Evolutionary conservation across 352 stramenopile species (phyloP).

Genomic region (Globisporangium orthogonon): DNA sequence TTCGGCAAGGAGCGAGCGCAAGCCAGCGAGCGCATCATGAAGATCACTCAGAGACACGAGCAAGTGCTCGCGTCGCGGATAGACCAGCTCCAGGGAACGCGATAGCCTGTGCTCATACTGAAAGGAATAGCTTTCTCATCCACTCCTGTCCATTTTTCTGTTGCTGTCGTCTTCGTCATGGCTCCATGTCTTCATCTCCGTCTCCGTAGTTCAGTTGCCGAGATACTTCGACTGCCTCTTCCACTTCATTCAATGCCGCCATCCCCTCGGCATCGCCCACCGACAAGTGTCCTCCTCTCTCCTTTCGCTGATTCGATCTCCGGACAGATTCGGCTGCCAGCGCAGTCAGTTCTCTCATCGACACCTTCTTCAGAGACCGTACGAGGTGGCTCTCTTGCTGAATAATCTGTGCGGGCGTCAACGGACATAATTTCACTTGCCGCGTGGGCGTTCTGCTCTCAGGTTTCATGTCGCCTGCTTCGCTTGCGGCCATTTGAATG

Average conservation of each 20-base stretch:
- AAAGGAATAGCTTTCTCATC: too few relatives aligned
- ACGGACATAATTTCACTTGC: constrained; percentile 27
- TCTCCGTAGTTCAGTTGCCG: constrained; percentile 16
- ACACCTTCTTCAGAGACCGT: constrained; percentile 41
- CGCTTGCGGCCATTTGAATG: constrained; percentile 22
- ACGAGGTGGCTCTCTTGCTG: constrained; percentile 40
- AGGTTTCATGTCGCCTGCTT: not conserved
- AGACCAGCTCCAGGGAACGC: constrained; percentile 2
- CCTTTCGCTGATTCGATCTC: constrained; percentile 18
- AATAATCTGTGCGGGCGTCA: constrained; percentile 27
- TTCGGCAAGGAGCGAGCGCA: constrained; percentile 63
- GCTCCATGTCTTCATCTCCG: constrained; percentile 11
- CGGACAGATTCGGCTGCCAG: constrained; percentile 25
- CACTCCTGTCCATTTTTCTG: too few relatives aligned
- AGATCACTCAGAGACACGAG: constrained; percentile 67
- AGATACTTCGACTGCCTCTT: constrained; percentile 1
- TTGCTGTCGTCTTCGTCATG: constrained; percentile 1
- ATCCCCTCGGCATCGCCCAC: not conserved
- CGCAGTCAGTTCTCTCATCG: constrained; percentile 35
- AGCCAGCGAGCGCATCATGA: constrained; percentile 80
- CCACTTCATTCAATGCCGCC: not conserved
- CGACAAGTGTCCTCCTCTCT: not conserved
- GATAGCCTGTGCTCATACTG: not conserved
- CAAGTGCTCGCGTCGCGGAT: constrained; percentile 36
- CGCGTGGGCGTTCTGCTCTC: constrained; percentile 10